Evolutionary conservation across 31 red algal genomes (phyloP).

Genomic region (Bonnemaisonia californica): DNA sequence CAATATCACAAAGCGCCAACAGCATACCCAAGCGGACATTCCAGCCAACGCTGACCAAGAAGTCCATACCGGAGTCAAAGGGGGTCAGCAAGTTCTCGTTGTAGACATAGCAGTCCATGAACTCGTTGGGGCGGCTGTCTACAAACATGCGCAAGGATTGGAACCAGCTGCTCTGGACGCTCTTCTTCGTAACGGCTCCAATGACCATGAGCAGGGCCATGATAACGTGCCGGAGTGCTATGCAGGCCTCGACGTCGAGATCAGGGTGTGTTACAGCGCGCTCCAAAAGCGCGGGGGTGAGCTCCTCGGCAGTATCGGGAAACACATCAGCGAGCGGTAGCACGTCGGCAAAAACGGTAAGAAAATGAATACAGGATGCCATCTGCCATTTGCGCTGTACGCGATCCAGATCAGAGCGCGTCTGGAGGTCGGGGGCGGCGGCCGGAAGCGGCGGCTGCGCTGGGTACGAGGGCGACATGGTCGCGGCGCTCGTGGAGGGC

Average conservation of each 20-base stretch:
- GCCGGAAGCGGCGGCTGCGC: background rate
- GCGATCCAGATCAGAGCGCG: conserved; percentile 28
- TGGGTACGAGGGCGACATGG: background rate
- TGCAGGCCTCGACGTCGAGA: background rate
- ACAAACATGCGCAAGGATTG: conserved; percentile 38
- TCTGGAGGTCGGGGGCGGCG: background rate
- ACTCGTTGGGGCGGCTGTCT: background rate
- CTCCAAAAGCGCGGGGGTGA: conserved; percentile 47
- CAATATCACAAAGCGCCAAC: conserved; percentile 48
- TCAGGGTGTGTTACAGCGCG: conserved; percentile 48
- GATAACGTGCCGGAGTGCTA: conserved; percentile 40
- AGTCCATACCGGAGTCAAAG: conserved; percentile 51
- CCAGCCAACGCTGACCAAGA: conserved; percentile 38
- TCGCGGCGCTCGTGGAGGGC: background rate
- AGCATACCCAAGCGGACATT: conserved; percentile 48
- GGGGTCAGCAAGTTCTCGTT: conserved; percentile 13
- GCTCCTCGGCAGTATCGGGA: conserved; percentile 34
- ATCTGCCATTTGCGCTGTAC: conserved; percentile 77
- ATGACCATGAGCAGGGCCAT: conserved; percentile 37
- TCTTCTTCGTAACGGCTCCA: conserved; percentile 29
- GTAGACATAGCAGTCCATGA: conserved; percentile 39
- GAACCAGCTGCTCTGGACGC: conserved; percentile 33
- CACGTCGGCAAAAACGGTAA: conserved; percentile 29
- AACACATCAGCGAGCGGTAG: conserved; percentile 40
- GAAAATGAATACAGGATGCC: conserved; percentile 47